A percentile compares a stretch with the other conserved stretches of the same genome.
These are phyloP conservation scores for Trametes maxima DNA, from an alignment of 768 basidiomycete species.

Conservation along the genomic window DNA sequence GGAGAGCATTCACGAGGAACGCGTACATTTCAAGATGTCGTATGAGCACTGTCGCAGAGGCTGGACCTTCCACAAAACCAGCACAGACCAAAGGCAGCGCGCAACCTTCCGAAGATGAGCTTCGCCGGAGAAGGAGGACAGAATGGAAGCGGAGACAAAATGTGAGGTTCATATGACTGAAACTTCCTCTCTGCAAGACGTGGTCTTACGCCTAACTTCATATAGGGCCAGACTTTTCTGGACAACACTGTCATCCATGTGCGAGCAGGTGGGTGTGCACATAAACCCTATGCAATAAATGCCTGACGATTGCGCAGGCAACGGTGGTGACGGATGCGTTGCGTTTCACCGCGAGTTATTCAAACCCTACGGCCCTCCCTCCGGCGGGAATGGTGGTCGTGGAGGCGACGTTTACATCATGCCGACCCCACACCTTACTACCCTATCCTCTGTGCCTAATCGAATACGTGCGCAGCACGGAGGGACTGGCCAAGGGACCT, in stretches of 20 bases:
- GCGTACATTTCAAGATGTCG: not conserved
- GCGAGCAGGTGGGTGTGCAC: conserved; percentile 58
- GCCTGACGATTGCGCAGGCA: conserved; percentile 48
- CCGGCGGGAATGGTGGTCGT: conserved; percentile 89
- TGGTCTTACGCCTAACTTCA: too few relatives aligned
- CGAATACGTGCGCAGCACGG: conserved; percentile 71
- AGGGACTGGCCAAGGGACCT: conserved; percentile 76
- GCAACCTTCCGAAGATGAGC: conserved; percentile 18
- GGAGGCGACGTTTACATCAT: conserved; percentile 88
- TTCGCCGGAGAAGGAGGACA: conserved; percentile 53
- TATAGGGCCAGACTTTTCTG: conserved; percentile 74
- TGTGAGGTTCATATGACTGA: conserved; percentile 40
- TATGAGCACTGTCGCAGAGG: conserved; percentile 4
- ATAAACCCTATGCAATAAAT: too few relatives aligned
- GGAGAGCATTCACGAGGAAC: not conserved
- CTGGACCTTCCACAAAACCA: not conserved
- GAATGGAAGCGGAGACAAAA: conserved; percentile 78
- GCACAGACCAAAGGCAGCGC: not conserved
- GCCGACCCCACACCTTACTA: conserved; percentile 76
- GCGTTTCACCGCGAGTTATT: conserved; percentile 93
- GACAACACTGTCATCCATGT: conserved; percentile 83
- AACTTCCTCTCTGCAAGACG: not conserved
- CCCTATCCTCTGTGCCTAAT: conserved; percentile 70
- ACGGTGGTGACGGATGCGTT: conserved; percentile 88
- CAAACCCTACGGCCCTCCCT: conserved; percentile 82